Percentiles rank a stretch among this genome's conserved stretches.
Evolutionary conservation across 2,329 filamentous ascomycete genomes (phyloP).

Genomic region (Ceratocystis colombiana): DNA sequence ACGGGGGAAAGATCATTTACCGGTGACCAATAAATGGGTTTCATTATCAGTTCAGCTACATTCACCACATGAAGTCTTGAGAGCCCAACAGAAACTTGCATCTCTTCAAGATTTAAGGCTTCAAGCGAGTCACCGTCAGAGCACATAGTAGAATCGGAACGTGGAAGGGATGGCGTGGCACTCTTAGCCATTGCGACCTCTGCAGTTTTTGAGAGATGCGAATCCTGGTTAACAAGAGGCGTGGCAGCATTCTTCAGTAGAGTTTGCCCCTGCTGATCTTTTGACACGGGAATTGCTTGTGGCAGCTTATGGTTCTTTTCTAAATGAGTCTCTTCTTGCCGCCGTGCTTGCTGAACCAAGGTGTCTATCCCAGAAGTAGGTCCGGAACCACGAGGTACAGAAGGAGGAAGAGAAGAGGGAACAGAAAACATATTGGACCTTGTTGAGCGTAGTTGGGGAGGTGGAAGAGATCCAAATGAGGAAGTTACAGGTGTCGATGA

Average conservation of each 20-base stretch:
- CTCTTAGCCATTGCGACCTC: background rate
- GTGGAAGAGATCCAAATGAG: slow-evolving; percentile 7
- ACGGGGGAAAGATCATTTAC: slow-evolving; percentile 80
- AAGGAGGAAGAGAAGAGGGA: slow-evolving; percentile 14
- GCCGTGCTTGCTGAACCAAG: slow-evolving; percentile 21
- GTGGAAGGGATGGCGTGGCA: background rate
- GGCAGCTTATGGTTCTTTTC: background rate
- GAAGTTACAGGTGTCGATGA: slow-evolving; percentile 7
- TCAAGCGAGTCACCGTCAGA: background rate
- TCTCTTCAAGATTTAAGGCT: background rate
- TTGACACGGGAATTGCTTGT: background rate
- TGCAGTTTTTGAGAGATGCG: background rate
- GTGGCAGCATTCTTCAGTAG: background rate
- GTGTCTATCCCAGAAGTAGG: slow-evolving; percentile 20
- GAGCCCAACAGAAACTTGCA: slow-evolving; percentile 70
- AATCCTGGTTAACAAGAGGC: background rate
- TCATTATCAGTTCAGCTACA: slow-evolving; percentile 74
- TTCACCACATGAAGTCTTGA: slow-evolving; percentile 85
- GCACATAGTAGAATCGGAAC: background rate
- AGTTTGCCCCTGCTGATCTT: background rate
- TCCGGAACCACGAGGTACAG: background rate
- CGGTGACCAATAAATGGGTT: slow-evolving; percentile 95
- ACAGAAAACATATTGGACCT: background rate
- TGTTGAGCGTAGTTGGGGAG: background rate
- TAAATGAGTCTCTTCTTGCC: background rate